Evolutionary conservation across 2,329 filamentous ascomycete genomes (phyloP).

Genomic region (Pyrenophora seminiperda): DNA sequence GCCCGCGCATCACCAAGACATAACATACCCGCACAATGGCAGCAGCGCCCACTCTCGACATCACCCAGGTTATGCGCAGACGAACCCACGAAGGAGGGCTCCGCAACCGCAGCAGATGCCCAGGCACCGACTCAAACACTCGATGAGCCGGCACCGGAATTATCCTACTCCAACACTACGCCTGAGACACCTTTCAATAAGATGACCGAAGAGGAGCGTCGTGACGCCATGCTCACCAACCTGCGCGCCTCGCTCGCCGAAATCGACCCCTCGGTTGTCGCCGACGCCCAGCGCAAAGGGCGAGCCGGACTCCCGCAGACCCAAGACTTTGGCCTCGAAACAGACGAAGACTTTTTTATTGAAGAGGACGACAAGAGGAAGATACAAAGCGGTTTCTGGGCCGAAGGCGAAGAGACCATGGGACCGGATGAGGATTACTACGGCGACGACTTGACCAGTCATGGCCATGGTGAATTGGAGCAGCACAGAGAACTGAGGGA

Average conservation of each 20-base stretch:
- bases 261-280: constrained; percentile 27
- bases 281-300: constrained; percentile 35
- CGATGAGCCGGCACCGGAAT: constrained; percentile 8
- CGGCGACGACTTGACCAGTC: constrained; percentile 81
- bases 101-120: constrained; percentile 10
- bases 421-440: constrained; percentile 67
- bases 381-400: constrained; percentile 41
- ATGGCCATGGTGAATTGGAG: constrained; percentile 86
- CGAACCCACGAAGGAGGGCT: constrained; percentile 24
- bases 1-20: constrained; percentile 21
- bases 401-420: constrained; percentile 55
- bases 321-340: constrained; percentile 22
- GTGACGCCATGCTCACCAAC: constrained; percentile 27
- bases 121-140: constrained; percentile 13
- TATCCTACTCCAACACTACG: constrained; percentile 4
- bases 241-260: constrained; percentile 32
- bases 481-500: constrained; percentile 86
- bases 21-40: constrained; percentile 34
- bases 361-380: constrained; percentile 22
- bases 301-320: constrained; percentile 26
- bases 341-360: constrained; percentile 35
- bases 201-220: constrained; percentile 17
- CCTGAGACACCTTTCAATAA: constrained; percentile 2
- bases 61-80: constrained; percentile 28
- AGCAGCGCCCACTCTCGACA: constrained; percentile 42